Percentiles rank a stretch among this genome's conserved stretches.
phyloP scores from a whole-genome alignment of 345 rosid genomes.

The Eucalyptus pauciflora region DNA sequence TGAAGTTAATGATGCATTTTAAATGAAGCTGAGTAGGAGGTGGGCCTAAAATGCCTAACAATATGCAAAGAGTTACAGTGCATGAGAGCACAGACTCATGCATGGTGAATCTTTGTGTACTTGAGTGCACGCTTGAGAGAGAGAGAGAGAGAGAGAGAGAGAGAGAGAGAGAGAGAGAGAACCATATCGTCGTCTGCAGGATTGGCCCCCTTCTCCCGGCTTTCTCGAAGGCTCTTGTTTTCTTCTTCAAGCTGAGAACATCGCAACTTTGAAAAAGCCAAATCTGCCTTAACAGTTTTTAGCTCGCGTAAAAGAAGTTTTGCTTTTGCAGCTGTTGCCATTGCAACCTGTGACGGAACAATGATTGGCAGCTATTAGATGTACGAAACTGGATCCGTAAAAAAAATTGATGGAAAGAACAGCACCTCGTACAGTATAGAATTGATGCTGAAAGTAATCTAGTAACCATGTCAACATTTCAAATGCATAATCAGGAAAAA shows the following conservation, averaged over 20 bases:
- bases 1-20: neutral
- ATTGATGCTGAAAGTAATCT: neutral
- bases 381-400: neutral
- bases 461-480: neutral
- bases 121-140: neutral
- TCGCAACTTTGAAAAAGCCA: constrained; percentile 80
- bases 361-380: neutral
- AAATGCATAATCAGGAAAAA: neutral
- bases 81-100: neutral
- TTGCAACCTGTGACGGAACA: constrained; percentile 59
- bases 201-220: constrained; percentile 66
- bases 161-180: neutral
- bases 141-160: neutral
- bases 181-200: constrained; percentile 95
- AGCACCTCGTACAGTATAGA: neutral
- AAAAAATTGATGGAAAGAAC: neutral
- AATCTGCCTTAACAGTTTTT: constrained; percentile 85
- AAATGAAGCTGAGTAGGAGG: neutral
- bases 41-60: neutral
- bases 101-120: neutral
- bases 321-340: constrained; percentile 98
- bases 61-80: neutral
- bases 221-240: constrained; percentile 77
- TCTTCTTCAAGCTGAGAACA: constrained; percentile 90
- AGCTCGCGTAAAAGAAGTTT: constrained; percentile 92